Conservation (phyloP, 805 yeast genomes). For the Cephaloascus albidus region DNA sequence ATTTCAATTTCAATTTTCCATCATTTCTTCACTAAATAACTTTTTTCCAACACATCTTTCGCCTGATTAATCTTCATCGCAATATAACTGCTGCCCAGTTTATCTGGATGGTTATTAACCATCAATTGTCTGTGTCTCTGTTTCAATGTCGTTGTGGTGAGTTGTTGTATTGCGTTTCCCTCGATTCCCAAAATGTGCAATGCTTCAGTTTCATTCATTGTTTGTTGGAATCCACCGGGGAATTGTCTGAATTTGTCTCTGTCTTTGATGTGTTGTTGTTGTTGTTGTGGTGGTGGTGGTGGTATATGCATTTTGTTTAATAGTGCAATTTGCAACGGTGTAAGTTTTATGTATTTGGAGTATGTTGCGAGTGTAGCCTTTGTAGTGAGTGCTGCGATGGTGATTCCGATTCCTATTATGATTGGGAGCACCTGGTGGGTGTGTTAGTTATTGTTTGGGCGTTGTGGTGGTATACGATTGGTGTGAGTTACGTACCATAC, state of each 20-base stretch:
- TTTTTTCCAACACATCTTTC: slow-evolving; percentile 66
- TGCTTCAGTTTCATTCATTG: slow-evolving; percentile 68
- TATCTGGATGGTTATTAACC: slow-evolving; percentile 83
- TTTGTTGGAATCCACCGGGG: slow-evolving; percentile 54
- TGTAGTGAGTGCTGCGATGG: slow-evolving; percentile 39
- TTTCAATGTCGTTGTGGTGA: slow-evolving; percentile 43
- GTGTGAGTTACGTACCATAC: too few relatives aligned
- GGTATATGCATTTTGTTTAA: slow-evolving; percentile 22
- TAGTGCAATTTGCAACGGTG: slow-evolving; percentile 26
- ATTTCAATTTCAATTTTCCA: too few relatives aligned
- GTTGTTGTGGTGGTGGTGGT: too few relatives aligned
- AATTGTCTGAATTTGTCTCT: slow-evolving; percentile 21
- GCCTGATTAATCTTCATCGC: slow-evolving; percentile 87
- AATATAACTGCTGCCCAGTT: slow-evolving; percentile 75
- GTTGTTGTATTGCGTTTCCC: slow-evolving; percentile 42
- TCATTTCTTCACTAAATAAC: slow-evolving; percentile 27
- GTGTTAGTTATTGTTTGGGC: neutral
- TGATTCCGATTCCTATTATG: slow-evolving; percentile 44
- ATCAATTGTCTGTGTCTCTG: slow-evolving; percentile 67
- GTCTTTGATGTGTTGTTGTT: neutral
- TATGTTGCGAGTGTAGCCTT: slow-evolving; percentile 19
- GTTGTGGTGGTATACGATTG: too few relatives aligned
- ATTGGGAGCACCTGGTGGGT: slow-evolving; percentile 34
- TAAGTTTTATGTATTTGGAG: slow-evolving; percentile 17
- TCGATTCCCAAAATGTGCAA: slow-evolving; percentile 51